Conservation (phyloP, 768 basidiomycete genomes). For the Trametes villosa region DNA sequence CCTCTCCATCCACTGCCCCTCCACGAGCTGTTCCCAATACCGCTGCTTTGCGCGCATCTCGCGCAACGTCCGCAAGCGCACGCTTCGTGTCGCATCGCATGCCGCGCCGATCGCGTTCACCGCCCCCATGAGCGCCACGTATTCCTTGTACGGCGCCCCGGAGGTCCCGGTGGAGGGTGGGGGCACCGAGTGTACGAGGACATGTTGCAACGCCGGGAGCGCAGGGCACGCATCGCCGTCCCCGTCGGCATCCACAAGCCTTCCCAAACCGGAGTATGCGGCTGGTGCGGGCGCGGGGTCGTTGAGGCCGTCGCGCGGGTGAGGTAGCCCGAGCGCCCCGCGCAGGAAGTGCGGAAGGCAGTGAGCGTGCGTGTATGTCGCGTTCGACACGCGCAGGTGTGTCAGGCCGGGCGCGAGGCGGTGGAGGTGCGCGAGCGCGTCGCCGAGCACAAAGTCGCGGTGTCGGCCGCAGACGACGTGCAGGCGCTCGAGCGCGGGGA, state of each 20-base stretch:
- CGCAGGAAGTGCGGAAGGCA: slow-evolving; percentile 16
- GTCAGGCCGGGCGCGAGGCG: slow-evolving; percentile 17
- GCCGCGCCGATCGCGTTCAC: slow-evolving; percentile 3
- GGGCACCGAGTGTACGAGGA: slow-evolving; percentile 18
- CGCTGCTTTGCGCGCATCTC: slow-evolving; percentile 6
- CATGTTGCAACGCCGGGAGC: slow-evolving; percentile 9
- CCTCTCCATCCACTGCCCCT: slow-evolving; percentile 17
- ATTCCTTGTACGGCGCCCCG: slow-evolving; percentile 12
- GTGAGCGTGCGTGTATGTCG: slow-evolving; percentile 21
- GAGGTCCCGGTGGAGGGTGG: slow-evolving; percentile 4
- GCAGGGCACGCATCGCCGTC: not conserved
- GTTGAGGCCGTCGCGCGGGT: not conserved
- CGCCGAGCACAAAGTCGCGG: slow-evolving; percentile 19
- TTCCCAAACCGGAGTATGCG: no score
- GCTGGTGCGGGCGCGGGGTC: not conserved
- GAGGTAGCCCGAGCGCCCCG: slow-evolving; percentile 11
- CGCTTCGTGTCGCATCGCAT: slow-evolving; percentile 3
- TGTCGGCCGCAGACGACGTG: slow-evolving; percentile 21
- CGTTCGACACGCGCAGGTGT: slow-evolving; percentile 23
- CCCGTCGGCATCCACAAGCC: not conserved
- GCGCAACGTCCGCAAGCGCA: slow-evolving; percentile 5
- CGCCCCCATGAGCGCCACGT: slow-evolving; percentile 8
- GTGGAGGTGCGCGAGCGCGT: slow-evolving; percentile 15
- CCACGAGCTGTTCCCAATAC: slow-evolving; percentile 8
- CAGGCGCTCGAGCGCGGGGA: slow-evolving; percentile 21